Conservation (phyloP, 2,329 filamentous ascomycete genomes). For the Acrodontium crateriforme region DNA sequence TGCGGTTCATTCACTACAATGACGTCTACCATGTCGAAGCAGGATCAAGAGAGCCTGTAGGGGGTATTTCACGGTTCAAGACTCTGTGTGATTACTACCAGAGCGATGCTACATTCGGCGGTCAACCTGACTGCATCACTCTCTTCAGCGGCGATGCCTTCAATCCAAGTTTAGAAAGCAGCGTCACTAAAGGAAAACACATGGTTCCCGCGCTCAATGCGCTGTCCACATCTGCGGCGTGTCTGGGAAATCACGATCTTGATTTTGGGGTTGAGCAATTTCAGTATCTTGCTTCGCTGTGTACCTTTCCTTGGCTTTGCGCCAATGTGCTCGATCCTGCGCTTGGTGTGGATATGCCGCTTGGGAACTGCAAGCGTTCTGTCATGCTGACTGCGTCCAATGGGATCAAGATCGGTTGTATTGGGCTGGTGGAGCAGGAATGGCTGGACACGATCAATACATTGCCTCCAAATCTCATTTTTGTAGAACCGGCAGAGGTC, state of each 20-base stretch:
- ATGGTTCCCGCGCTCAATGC: slow-evolving; percentile 79
- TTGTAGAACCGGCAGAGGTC: slow-evolving; percentile 62
- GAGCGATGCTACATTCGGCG: slow-evolving; percentile 42
- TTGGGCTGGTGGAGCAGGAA: slow-evolving; percentile 75
- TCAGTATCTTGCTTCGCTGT: slow-evolving; percentile 55
- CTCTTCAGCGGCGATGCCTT: slow-evolving; percentile 89
- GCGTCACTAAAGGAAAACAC: slow-evolving; percentile 73
- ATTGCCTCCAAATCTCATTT: slow-evolving; percentile 67
- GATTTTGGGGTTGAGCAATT: slow-evolving; percentile 83
- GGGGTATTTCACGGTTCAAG: slow-evolving; percentile 70
- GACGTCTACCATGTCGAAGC: slow-evolving; percentile 84
- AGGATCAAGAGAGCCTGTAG: slow-evolving; percentile 65
- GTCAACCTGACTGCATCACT: slow-evolving; percentile 54
- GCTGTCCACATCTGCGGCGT: slow-evolving; percentile 66
- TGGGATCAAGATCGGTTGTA: slow-evolving; percentile 72
- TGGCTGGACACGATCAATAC: slow-evolving; percentile 84
- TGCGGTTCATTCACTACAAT: slow-evolving; percentile 82
- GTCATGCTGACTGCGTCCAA: slow-evolving; percentile 67
- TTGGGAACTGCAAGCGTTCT: slow-evolving; percentile 63
- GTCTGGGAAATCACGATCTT: slow-evolving; percentile 82
- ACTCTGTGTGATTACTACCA: slow-evolving; percentile 60
- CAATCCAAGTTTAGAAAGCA: slow-evolving; percentile 79
- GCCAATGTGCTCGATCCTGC: slow-evolving; percentile 80
- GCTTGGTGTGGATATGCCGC: slow-evolving; percentile 57
- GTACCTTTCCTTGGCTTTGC: slow-evolving; percentile 77